A percentile compares a stretch with the other conserved stretches of the same genome.
These are phyloP conservation scores for Tricladium varicosporioides DNA, from an alignment of 2,329 filamentous ascomycete species.

Conservation along the genomic window DNA sequence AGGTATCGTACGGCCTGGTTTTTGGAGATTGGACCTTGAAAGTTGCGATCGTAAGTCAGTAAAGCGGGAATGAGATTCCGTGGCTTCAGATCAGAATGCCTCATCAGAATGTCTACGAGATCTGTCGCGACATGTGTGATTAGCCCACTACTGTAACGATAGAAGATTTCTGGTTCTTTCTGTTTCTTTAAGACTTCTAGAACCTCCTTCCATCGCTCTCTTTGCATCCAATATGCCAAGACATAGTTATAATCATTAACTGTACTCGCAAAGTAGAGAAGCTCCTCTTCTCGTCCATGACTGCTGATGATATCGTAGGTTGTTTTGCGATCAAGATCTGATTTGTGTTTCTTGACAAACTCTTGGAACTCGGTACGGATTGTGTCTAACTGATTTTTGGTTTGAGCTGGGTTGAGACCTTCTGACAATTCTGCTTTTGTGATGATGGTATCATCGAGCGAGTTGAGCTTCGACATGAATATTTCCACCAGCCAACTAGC, in stretches of 20 bases:
- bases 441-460: conserved; percentile 88
- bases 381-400: conserved; percentile 66
- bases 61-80: conserved; percentile 89
- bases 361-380: conserved; percentile 81
- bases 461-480: conserved; percentile 96
- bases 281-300: conserved; percentile 88
- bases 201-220: conserved; percentile 87
- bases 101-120: conserved; percentile 92
- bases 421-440: conserved; percentile 81
- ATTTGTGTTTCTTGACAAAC: conserved; percentile 81
- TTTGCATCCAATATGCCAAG: conserved; percentile 93
- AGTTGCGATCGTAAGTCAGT: conserved; percentile 86
- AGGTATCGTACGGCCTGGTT: conserved; percentile 95
- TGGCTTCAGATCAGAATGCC: conserved; percentile 80
- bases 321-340: conserved; percentile 85
- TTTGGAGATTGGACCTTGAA: conserved; percentile 62
- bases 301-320: conserved; percentile 95
- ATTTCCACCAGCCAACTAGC: conserved; percentile 93
- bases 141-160: conserved; percentile 94
- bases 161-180: conserved; percentile 89
- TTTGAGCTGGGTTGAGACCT: conserved; percentile 67
- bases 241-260: conserved; percentile 94
- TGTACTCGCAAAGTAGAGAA: conserved; percentile 85
- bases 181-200: conserved; percentile 89
- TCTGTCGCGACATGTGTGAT: conserved; percentile 86